phyloP scores from a whole-genome alignment of 2,329 filamentous ascomycete genomes.

The Microsporum canis region DNA sequence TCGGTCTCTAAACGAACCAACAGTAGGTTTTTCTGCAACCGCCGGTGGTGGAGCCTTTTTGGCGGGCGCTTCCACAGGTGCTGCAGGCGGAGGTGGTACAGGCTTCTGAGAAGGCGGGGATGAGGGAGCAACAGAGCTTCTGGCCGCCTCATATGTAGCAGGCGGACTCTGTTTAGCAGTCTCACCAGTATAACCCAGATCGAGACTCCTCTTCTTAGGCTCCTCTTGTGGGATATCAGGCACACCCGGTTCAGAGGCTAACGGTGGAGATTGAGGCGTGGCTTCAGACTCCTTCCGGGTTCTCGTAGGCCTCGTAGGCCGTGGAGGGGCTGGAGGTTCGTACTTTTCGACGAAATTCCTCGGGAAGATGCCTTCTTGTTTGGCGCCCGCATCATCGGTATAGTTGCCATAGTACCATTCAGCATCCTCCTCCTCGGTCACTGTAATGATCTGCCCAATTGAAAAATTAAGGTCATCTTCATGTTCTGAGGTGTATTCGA shows the following conservation, averaged over 20 bases:
- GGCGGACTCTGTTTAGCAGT: slow-evolving; percentile 10
- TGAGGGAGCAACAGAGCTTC: background rate
- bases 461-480: slow-evolving; percentile 89
- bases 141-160: slow-evolving; percentile 18
- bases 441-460: slow-evolving; percentile 79
- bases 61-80: slow-evolving; percentile 15
- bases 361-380: slow-evolving; percentile 79
- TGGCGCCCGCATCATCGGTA: slow-evolving; percentile 59
- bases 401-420: slow-evolving; percentile 95
- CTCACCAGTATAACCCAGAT: background rate
- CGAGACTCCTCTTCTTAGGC: background rate
- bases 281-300: slow-evolving; percentile 51
- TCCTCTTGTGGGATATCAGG: background rate
- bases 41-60: slow-evolving; percentile 52
- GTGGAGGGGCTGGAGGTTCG: slow-evolving; percentile 79
- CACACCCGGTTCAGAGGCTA: slow-evolving; percentile 18
- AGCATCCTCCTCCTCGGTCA: slow-evolving; percentile 80
- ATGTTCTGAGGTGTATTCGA: slow-evolving; percentile 84
- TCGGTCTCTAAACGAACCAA: slow-evolving; percentile 79
- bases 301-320: slow-evolving; percentile 60
- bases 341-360: slow-evolving; percentile 96
- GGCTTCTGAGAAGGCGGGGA: slow-evolving; percentile 19
- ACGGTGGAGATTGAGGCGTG: slow-evolving; percentile 26
- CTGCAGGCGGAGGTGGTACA: slow-evolving; percentile 25
- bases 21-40: slow-evolving; percentile 59